Conservation (phyloP, 352 stramenopile species). For the Pythium scleroteichum region DNA sequence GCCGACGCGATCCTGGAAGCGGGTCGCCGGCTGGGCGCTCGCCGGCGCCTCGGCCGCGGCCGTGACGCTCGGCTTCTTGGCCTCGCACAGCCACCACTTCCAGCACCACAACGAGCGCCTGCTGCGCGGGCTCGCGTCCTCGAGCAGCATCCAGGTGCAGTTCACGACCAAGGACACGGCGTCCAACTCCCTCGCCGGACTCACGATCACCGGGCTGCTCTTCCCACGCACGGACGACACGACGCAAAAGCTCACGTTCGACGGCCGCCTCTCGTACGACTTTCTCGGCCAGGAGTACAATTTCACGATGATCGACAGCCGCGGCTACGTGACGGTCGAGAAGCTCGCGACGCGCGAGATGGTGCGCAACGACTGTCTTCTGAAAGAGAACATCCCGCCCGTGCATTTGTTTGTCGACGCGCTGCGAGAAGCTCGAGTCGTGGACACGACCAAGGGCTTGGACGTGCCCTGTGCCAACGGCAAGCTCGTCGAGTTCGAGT, state of each 20-base stretch:
- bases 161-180: not conserved
- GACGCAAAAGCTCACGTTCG: not conserved
- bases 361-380: conserved; percentile 6
- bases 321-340: conserved; percentile 2
- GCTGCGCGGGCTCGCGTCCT: not conserved
- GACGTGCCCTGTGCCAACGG: not conserved
- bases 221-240: not conserved
- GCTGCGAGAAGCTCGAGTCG: not conserved
- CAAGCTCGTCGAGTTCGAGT: conserved; percentile 15
- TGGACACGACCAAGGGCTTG: not conserved
- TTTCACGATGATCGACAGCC: conserved; percentile 1
- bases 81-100: conserved; percentile 1
- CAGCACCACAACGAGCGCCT: conserved; percentile 7
- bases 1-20: not conserved
- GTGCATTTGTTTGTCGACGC: not conserved
- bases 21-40: not conserved
- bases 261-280: conserved; percentile 8
- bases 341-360: not conserved
- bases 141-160: conserved; percentile 1
- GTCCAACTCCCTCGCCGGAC: not conserved
- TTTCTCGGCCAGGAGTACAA: conserved; percentile 12
- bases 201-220: not conserved
- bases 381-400: not conserved
- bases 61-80: not conserved
- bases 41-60: not conserved